These are phyloP conservation scores for Fusarium agapanthi DNA, from an alignment of 2,329 filamentous ascomycete species.

Conservation along the genomic window DNA sequence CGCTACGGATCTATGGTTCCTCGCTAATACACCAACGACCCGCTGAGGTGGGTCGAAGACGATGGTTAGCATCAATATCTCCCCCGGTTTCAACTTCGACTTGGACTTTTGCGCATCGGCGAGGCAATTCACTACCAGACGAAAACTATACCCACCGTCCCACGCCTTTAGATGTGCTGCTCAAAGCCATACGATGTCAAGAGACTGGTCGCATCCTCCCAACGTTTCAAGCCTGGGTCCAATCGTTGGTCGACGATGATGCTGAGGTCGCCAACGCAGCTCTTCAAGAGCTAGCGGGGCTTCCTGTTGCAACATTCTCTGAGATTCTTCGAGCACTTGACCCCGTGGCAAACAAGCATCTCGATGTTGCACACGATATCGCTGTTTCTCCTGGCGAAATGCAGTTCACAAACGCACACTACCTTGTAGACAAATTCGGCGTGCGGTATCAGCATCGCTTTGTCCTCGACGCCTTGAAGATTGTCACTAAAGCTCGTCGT, in stretches of 20 bases:
- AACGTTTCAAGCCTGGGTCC: constrained; percentile 43
- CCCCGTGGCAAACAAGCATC: constrained; percentile 58
- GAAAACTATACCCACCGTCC: not conserved
- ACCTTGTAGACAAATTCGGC: constrained; percentile 54
- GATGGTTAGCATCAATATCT: constrained; percentile 39
- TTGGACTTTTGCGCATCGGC: constrained; percentile 5
- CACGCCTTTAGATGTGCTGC: constrained; percentile 38
- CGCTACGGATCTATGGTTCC: constrained; percentile 38
- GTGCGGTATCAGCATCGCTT: constrained; percentile 53
- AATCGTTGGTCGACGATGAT: constrained; percentile 28
- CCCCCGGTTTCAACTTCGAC: constrained; percentile 14
- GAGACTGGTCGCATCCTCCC: constrained; percentile 36
- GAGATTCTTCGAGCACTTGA: constrained; percentile 71
- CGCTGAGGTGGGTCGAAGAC: constrained; percentile 38
- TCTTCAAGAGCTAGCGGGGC: constrained; percentile 43
- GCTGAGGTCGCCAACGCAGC: constrained; percentile 35
- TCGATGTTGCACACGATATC: constrained; percentile 58
- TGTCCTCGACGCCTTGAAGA: constrained; percentile 49
- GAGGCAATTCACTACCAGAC: not conserved
- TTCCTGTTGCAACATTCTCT: constrained; percentile 67
- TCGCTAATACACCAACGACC: constrained; percentile 32
- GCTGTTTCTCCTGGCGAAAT: constrained; percentile 52
- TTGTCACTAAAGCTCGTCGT: constrained; percentile 47
- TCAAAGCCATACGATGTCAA: constrained; percentile 46
- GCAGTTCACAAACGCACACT: constrained; percentile 49